phyloP scores from a whole-genome alignment of 352 stramenopile species.

The Globisporangium sylvaticum region DNA sequence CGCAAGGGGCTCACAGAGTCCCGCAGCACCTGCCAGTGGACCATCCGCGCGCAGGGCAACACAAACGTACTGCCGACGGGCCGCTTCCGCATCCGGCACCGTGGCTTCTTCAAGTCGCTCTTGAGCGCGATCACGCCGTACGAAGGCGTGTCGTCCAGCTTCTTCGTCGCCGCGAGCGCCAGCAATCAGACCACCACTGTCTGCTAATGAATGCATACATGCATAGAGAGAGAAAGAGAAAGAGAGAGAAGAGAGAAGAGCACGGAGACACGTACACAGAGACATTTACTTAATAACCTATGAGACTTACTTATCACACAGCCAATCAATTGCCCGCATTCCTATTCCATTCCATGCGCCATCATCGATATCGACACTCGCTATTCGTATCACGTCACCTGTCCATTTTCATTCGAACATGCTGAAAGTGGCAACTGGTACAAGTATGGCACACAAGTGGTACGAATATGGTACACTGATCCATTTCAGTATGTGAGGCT shows the following conservation, averaged over 20 bases:
- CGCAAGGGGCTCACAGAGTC: conserved; percentile 23
- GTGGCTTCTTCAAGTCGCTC: conserved; percentile 33
- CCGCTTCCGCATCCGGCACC: conserved; percentile 41
- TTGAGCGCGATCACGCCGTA: conserved; percentile 17
- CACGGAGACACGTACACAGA: not conserved
- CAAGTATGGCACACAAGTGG: not conserved
- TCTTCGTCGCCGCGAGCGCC: conserved; percentile 6
- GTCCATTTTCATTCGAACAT: too few relatives aligned
- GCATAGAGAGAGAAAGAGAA: not conserved
- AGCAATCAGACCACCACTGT: conserved; percentile 8
- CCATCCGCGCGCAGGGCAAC: conserved; percentile 7
- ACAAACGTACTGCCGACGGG: conserved; percentile 14
- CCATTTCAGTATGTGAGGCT: not conserved
- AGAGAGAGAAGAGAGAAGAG: not conserved
- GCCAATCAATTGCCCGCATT: too few relatives aligned
- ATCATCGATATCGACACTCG: too few relatives aligned
- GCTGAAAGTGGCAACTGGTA: too few relatives aligned
- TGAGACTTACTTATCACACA: not conserved
- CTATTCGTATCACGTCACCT: too few relatives aligned
- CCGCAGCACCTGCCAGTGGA: conserved; percentile 39
- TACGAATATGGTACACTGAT: not conserved
- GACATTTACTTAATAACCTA: not conserved
- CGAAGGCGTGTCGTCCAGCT: conserved; percentile 2
- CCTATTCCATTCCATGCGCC: too few relatives aligned
- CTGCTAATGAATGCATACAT: conserved; percentile 3